phyloP scores from a whole-genome alignment of 2,329 filamentous ascomycete species.

The Myriosclerotinia scirpicola region DNA sequence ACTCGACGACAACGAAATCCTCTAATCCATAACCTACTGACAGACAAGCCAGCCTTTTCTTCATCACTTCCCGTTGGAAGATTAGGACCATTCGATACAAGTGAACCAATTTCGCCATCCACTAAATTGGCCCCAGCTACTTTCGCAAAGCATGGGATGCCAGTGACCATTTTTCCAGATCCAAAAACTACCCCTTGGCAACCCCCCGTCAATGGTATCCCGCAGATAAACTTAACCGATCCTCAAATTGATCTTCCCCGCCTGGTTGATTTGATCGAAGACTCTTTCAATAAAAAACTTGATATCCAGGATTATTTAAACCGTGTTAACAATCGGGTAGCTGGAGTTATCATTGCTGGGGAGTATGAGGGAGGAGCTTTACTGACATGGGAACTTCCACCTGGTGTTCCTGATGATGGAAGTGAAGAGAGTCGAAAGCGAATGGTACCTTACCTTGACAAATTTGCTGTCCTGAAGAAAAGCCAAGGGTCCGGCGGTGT shows the following conservation, averaged over 20 bases:
- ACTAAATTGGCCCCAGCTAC: slow-evolving; percentile 60
- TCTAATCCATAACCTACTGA: slow-evolving; percentile 91
- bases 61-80: slow-evolving; percentile 80
- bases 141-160: slow-evolving; percentile 88
- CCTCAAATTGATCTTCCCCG: slow-evolving; percentile 78
- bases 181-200: slow-evolving; percentile 65
- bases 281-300: slow-evolving; percentile 84
- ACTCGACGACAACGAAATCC: slow-evolving; percentile 69
- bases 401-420: slow-evolving; percentile 54
- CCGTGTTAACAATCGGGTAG: slow-evolving; percentile 77
- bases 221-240: slow-evolving; percentile 71
- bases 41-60: slow-evolving; percentile 89
- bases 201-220: slow-evolving; percentile 58
- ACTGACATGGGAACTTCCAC: slow-evolving; percentile 87
- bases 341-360: slow-evolving; percentile 90
- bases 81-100: slow-evolving; percentile 43
- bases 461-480: slow-evolving; percentile 88
- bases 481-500: slow-evolving; percentile 90
- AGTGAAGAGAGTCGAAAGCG: slow-evolving; percentile 54
- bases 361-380: slow-evolving; percentile 96
- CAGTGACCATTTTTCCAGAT: slow-evolving; percentile 78
- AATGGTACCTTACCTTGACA: slow-evolving; percentile 91
- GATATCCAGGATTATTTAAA: slow-evolving; percentile 80
- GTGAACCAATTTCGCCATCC: slow-evolving; percentile 38
- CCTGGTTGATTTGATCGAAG: slow-evolving; percentile 83